A percentile compares a stretch with the other conserved stretches of the same genome.
Conservation (phyloP, 495 filamentous ascomycete genomes). For the Elasticomyces elasticus region DNA sequence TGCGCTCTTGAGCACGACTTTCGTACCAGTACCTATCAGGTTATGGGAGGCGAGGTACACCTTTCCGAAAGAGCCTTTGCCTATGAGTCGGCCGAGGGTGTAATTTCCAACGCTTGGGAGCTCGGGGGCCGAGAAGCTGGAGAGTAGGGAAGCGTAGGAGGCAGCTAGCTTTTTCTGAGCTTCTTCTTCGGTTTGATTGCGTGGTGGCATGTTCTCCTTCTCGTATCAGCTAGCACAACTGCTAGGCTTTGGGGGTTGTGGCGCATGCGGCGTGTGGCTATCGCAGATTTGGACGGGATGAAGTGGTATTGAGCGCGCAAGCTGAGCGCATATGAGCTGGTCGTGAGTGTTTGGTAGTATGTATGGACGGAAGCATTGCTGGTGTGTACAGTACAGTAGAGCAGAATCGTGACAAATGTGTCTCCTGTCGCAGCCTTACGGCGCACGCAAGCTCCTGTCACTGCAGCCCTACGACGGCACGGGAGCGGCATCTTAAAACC, state of each 20-base stretch:
- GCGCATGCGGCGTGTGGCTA: neutral
- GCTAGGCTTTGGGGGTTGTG: neutral
- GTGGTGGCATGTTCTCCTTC: constrained; percentile 3
- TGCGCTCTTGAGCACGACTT: constrained; percentile 60
- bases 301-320: no score
- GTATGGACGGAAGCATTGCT: no score
- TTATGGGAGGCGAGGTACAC: constrained; percentile 95
- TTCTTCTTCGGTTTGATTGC: neutral
- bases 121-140: constrained; percentile 90
- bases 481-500: no score
- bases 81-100: constrained; percentile 78
- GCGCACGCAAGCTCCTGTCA: no score
- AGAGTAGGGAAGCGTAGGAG: constrained; percentile 90
- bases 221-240: neutral
- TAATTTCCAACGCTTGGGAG: constrained; percentile 91
- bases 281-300: neutral
- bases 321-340: no score
- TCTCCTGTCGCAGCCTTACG: no score
- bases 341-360: no score
- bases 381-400: no score
- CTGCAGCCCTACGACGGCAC: no score
- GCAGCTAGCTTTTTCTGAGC: constrained; percentile 62
- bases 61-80: constrained; percentile 96
- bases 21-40: constrained; percentile 96
- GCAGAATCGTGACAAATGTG: no score